Base-by-base conservation (phyloP, 164 flowering plant species). In the Macadamia tetraphylla region DNA sequence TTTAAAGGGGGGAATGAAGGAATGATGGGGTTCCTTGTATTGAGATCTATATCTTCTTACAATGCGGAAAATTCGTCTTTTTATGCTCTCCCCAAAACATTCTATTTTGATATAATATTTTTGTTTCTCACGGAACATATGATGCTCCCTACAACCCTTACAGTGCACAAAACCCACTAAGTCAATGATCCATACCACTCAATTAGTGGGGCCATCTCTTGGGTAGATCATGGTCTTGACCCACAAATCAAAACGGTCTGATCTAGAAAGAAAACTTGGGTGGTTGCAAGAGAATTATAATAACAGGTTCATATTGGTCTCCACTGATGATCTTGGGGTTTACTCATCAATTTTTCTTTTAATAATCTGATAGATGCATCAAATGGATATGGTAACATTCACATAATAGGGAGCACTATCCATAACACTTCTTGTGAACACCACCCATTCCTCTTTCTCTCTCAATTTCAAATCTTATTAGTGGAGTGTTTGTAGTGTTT, bases 11-110 rank as follows among this genome's bases (percentile, higher is more conserved):
- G 23, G 23, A 23, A 23, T 61, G 64, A 66, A 51, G 78, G 76
- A 83, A 86, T 86, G 83, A 85, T 85, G 87, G 73, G 84, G 71
- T 80, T 84, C 81, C 77, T 78, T 77, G 81, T 59, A 73, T 74
- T 77, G 69, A 58, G 63, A 68, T 59, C 23, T 71, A 29, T 13
- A 49, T 58, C 76, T 73, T 72, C 70, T 67, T 80, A 69, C 78
- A 9, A 74, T 78, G 74, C 81, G 5, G 40, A 79, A 74, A 75
- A 75, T 60, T 81, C 83, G 78, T 81, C 87, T 81, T 87, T 83
- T 84, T 71, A 83, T 78, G 84, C 77, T 71, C 77, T 71, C 56
- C 51, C 70, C 15, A 52, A 35, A 35, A 62, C 13, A 14, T 18
- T n/a, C 51, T 31, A 18, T n/a, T 64, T n/a, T 23, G 56, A 49